Conservation (phyloP, 2,329 filamentous ascomycete species). For the Daldinia sp. region DNA sequence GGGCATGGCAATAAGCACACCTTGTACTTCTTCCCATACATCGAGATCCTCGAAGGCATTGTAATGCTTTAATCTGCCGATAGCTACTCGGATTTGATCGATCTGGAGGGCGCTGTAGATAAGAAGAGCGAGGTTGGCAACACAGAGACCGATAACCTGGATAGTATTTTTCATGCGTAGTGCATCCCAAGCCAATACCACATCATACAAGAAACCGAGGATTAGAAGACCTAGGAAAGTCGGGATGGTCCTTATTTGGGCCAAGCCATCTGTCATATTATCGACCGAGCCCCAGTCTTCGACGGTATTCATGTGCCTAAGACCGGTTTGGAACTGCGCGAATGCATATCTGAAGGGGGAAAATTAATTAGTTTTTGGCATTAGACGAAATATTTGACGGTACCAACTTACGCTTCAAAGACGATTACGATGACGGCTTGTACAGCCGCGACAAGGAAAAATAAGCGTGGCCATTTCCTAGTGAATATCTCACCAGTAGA, state of each 20-base stretch:
- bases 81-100: slow-evolving; percentile 84
- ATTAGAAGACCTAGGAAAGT: slow-evolving; percentile 97
- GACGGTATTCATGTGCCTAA: slow-evolving; percentile 46
- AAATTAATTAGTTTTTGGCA: slow-evolving; percentile 2
- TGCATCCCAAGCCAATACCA: slow-evolving; percentile 91
- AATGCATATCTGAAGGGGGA: slow-evolving; percentile 79
- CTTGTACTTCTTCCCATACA: slow-evolving; percentile 75
- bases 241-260: slow-evolving; percentile 78
- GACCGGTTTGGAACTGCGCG: slow-evolving; percentile 77
- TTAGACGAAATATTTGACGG: background rate
- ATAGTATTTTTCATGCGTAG: slow-evolving; percentile 96
- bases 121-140: slow-evolving; percentile 90
- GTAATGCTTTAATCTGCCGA: slow-evolving; percentile 59
- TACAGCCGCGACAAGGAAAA: slow-evolving; percentile 75
- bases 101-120: slow-evolving; percentile 94
- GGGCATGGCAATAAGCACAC: slow-evolving; percentile 86
- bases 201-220: slow-evolving; percentile 93
- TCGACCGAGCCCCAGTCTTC: slow-evolving; percentile 50
- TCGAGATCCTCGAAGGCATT: slow-evolving; percentile 55
- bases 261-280: slow-evolving; percentile 52
- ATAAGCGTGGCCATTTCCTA: slow-evolving; percentile 87
- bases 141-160: slow-evolving; percentile 92
- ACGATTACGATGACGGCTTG: slow-evolving; percentile 84
- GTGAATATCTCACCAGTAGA: slow-evolving; percentile 78
- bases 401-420: slow-evolving; percentile 80